phyloP scores from a whole-genome alignment of 345 rosid genomes.

The Brassica juncea region DNA sequence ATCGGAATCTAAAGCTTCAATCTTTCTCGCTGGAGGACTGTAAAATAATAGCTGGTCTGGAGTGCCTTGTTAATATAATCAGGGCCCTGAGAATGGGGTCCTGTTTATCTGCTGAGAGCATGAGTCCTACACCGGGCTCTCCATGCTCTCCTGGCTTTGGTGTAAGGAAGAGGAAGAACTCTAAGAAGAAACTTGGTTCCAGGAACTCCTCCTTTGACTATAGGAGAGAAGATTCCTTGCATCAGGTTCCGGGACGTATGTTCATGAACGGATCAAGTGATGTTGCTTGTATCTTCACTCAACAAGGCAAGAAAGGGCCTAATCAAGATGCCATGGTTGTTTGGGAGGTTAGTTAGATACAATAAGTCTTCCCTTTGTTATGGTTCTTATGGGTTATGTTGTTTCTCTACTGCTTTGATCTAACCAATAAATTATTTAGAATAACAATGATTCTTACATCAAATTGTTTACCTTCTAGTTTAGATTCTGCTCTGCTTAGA shows the following conservation, averaged over 20 bases:
- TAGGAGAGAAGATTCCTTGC: conserved; percentile 66
- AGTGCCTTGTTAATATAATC: conserved; percentile 82
- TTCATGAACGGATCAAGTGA: conserved; percentile 85
- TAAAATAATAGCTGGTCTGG: conserved; percentile 75
- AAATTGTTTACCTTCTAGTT: too few relatives aligned
- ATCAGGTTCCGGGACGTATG: conserved; percentile 76
- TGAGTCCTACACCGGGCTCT: conserved; percentile 86
- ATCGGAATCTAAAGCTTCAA: conserved; percentile 55
- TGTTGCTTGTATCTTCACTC: conserved; percentile 77
- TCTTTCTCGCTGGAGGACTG: conserved; percentile 58
- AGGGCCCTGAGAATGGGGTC: conserved; percentile 99
- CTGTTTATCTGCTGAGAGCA: conserved; percentile 95
- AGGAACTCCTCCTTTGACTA: conserved; percentile 62
- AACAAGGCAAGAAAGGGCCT: conserved; percentile 95
- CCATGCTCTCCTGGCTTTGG: conserved; percentile 68
- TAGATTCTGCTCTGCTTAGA: too few relatives aligned
- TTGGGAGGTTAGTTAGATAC: conserved; percentile 78
- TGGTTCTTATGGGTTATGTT: background rate
- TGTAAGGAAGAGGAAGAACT: conserved; percentile 66
- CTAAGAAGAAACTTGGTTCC: conserved; percentile 58
- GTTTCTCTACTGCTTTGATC: background rate
- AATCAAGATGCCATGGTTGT: conserved; percentile 99
- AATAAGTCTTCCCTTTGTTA: background rate
- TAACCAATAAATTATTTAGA: background rate
- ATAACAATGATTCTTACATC: background rate